Base-by-base conservation (phyloP, 139 green algal species). In the Micractinium sp. region DNA sequence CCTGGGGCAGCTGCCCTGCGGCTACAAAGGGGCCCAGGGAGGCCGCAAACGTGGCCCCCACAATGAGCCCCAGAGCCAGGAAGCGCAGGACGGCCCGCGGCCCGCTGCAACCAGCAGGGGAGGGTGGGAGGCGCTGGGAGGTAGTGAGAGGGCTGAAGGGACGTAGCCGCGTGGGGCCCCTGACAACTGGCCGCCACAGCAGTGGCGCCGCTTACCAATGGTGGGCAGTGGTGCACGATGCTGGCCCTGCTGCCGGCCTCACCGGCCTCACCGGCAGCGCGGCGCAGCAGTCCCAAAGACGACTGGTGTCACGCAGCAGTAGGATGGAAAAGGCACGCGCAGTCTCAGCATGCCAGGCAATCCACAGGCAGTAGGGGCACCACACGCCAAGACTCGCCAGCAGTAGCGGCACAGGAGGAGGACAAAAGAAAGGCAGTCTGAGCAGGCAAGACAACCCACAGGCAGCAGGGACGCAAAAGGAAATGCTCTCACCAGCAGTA, bases 1-100 rank as follows among this genome's bases (percentile, higher is more conserved):
- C 63, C 87, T 92, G 82, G 27, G 29, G 60, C 29, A 94, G 66
- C 91, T 98, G 94, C 0, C 94, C 94, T 71, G 90, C 82, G 1
- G 88, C 85, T 2, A 96, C 87, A 87, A 99, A 98, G 16, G 95
- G 96, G 0, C 94, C 96, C 36, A 99, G 90, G 0, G 95, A 95
- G 12, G 87, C 81, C 0, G 47, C 94, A 78, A 93, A 94, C 5
- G 98, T 85, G 5, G 41, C 85, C 3, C 91, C 56, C n/a, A 98
- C 95, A 3, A 38, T 66, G 3, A 33, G 29, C 1, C 89, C 93
- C 73, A 97, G 92, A 1, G 61, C 39, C 56, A 90, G 7, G n/a
- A 98, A 94, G 2, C 77, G 78, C 0, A 14, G 23, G 0, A 94
- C 33, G 1, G 88, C 85, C 0, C 56, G 38, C 0, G 33, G 81